Conservation (phyloP, 108 stramenopile genomes). For the Nannochloropsis salina region DNA sequence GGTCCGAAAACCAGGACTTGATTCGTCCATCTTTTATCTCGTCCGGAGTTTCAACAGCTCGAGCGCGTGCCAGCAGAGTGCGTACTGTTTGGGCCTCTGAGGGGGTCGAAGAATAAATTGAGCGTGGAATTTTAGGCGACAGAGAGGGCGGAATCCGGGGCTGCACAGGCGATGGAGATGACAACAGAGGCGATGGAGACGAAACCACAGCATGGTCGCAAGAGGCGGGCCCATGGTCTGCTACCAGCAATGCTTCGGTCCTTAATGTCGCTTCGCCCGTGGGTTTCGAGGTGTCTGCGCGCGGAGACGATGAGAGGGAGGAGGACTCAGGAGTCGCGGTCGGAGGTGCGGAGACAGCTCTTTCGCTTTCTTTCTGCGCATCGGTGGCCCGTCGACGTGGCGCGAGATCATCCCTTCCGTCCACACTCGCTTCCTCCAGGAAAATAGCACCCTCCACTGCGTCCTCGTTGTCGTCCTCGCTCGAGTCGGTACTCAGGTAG, state of each 20-base stretch:
- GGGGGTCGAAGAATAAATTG: background rate
- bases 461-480: slow-evolving; percentile 10
- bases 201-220: no score
- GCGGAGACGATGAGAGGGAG: no score
- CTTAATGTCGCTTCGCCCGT: no score
- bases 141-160: background rate
- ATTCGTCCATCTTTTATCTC: background rate
- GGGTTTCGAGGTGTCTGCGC: no score
- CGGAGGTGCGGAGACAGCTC: no score
- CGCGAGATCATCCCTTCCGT: background rate
- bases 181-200: no score
- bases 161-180: background rate
- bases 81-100: background rate
- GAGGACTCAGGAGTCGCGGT: no score
- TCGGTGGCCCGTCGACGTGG: no score
- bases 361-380: no score
- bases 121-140: background rate
- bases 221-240: no score
- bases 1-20: slow-evolving; percentile 1
- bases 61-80: background rate
- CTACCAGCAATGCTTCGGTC: no score
- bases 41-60: background rate
- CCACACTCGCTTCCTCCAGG: background rate
- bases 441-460: background rate
- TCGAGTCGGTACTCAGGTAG: slow-evolving; percentile 1